These are phyloP conservation scores for Botrytis fabae DNA, from an alignment of 2,329 filamentous ascomycete genomes.

Conservation along the genomic window DNA sequence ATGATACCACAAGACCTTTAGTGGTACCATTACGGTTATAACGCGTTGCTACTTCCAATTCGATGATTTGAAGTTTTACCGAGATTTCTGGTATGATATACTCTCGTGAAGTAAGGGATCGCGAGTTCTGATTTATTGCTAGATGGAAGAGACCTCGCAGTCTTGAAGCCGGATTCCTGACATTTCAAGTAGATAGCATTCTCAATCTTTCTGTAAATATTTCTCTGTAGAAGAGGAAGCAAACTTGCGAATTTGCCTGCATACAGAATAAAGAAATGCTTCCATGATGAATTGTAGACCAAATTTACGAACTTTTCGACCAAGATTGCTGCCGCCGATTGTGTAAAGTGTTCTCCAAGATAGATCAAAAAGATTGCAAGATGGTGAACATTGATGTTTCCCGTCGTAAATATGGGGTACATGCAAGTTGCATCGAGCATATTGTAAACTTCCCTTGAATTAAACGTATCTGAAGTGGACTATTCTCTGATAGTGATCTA, in stretches of 20 bases:
- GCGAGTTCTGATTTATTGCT: background rate
- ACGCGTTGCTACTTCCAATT: background rate
- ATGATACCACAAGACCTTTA: background rate
- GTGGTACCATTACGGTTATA: too few relatives aligned
- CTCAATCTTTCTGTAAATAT: background rate
- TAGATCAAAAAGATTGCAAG: background rate
- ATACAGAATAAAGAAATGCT: background rate
- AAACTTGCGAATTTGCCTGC: too few relatives aligned
- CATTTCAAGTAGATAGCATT: background rate
- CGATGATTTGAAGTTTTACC: background rate
- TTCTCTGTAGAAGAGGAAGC: background rate
- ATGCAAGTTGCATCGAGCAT: background rate
- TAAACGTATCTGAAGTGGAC: background rate
- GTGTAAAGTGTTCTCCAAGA: rapidly evolving
- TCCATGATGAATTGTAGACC: too few relatives aligned
- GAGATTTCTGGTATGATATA: background rate
- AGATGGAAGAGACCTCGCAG: background rate
- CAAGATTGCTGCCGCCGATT: background rate
- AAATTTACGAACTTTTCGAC: too few relatives aligned
- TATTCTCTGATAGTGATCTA: background rate
- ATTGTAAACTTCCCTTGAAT: background rate
- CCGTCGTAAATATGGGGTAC: too few relatives aligned
- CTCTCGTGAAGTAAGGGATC: background rate
- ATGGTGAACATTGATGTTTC: background rate
- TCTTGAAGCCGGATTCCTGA: background rate